Evolutionary conservation across 2,329 filamentous ascomycete species (phyloP).

Genomic region (Monilinia fructicola): DNA sequence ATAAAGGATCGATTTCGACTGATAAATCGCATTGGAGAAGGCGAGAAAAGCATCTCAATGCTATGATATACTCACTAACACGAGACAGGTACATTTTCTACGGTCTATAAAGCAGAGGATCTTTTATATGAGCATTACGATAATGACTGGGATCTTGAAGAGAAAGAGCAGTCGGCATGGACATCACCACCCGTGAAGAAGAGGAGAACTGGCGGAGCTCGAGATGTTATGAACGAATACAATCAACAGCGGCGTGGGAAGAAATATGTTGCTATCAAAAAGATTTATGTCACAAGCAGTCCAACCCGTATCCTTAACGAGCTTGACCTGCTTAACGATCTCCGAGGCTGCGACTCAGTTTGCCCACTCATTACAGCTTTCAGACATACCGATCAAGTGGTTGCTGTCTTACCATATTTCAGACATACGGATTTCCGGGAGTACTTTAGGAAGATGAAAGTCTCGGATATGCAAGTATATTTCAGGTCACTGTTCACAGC

Average conservation of each 20-base stretch:
- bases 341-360: conserved; percentile 78
- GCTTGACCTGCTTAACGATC: conserved; percentile 85
- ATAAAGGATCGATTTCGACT: conserved; percentile 83
- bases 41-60: conserved; percentile 47
- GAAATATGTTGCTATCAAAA: conserved; percentile 94
- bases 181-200: conserved; percentile 65
- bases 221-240: conserved; percentile 35
- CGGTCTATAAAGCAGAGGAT: conserved; percentile 98
- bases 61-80: conserved; percentile 26
- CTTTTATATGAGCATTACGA: conserved; percentile 78
- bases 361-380: conserved; percentile 98
- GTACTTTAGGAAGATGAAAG: conserved; percentile 88
- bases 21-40: conserved; percentile 96
- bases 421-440: conserved; percentile 91
- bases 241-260: conserved; percentile 50
- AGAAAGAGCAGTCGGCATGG: conserved; percentile 64
- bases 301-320: conserved; percentile 93
- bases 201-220: conserved; percentile 45
- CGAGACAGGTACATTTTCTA: conserved; percentile 84
- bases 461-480: conserved; percentile 85
- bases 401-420: conserved; percentile 93
- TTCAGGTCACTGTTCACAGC: conserved; percentile 86
- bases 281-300: conserved; percentile 98
- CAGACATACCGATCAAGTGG: conserved; percentile 87
- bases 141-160: conserved; percentile 82